Conservation (phyloP, 257 asterid genomes). For the Salvia miltiorrhiza region DNA sequence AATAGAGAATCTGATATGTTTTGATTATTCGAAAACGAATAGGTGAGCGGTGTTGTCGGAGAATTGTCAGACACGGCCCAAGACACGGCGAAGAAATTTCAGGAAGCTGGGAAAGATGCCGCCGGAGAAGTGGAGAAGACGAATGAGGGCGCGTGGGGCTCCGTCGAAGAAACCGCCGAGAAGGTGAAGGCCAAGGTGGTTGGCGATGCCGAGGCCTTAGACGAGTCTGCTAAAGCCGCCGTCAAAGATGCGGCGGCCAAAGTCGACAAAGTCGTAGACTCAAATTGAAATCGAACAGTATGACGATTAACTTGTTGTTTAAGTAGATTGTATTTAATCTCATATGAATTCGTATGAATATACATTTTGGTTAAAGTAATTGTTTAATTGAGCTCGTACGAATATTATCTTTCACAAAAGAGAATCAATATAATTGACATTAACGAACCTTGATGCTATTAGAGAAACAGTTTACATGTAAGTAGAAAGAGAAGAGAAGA, state of each 20-base stretch:
- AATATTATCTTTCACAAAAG: too few relatives aligned
- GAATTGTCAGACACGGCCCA: conserved; percentile 44
- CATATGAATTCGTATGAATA: too few relatives aligned
- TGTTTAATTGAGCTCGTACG: too few relatives aligned
- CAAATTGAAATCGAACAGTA: neutral
- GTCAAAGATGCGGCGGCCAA: conserved; percentile 33
- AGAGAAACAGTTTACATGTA: neutral
- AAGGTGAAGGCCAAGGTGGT: conserved; percentile 53
- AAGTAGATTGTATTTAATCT: too few relatives aligned
- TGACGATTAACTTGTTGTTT: neutral
- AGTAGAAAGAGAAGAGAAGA: neutral
- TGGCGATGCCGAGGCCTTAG: conserved; percentile 44
- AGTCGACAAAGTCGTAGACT: conserved; percentile 34
- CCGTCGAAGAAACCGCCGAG: conserved; percentile 50
- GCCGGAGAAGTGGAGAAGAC: conserved; percentile 54
- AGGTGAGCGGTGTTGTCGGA: conserved; percentile 38
- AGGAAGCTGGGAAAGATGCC: conserved; percentile 45
- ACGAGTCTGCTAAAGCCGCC: conserved; percentile 26
- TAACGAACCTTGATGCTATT: neutral
- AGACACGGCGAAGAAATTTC: conserved; percentile 49
- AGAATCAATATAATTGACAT: neutral
- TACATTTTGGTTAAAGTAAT: too few relatives aligned
- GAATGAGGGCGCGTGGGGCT: conserved; percentile 52
- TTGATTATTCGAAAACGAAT: too few relatives aligned
- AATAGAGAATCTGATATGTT: too few relatives aligned